Evolutionary conservation across 768 basidiomycete genomes (phyloP), one percentile per base, ranked within the genome.

Genomic region (Boletus rubropictus): DNA sequence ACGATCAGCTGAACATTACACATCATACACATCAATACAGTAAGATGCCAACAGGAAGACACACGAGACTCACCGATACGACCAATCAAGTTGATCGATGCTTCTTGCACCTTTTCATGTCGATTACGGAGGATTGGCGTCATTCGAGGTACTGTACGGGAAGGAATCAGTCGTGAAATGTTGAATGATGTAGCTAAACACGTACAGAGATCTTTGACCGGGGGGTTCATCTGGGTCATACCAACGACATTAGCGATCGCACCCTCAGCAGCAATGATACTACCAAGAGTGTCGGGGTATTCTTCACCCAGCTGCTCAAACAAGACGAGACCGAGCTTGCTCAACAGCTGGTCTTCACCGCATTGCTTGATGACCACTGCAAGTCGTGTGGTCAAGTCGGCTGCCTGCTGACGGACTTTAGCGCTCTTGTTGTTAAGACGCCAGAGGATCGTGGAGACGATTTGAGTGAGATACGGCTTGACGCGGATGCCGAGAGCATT

Each of bases 171-270:
- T 54, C 21, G 14, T 3, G 0, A 7, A 24, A 31, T 7, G 24
- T 12, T 24, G 34, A 38, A 20, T 17, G 28, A 34, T 21, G 33
- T 18, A 49, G 20, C 0, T 8, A 34, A 49, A 43, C 10, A 84
- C 94, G 80, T 68, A 96, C 94, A 65, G 48, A 99, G 82, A 78
- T 99, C 96, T 68, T 99, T 99, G 22, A 99, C 94, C 0, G 96
- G 96, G 12, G 96, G 96, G 65, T 96, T 97, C 96, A 99, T 99
- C 67, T 97, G 92, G 9, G 96, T 96, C 96, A 98, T 99, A 69
- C 96, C 96, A 53, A 99, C 96, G 41, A 98, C 96, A 59, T 98
- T 98, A 55, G 96, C 96, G 60, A 99, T 98, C 39, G 96, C 96
- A 53, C 92, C 95, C 61, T 93, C 91, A 36, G 96, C 96, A 39